These are phyloP conservation scores for Elasticomyces elasticus DNA, from an alignment of 495 filamentous ascomycete species.

Conservation along the genomic window DNA sequence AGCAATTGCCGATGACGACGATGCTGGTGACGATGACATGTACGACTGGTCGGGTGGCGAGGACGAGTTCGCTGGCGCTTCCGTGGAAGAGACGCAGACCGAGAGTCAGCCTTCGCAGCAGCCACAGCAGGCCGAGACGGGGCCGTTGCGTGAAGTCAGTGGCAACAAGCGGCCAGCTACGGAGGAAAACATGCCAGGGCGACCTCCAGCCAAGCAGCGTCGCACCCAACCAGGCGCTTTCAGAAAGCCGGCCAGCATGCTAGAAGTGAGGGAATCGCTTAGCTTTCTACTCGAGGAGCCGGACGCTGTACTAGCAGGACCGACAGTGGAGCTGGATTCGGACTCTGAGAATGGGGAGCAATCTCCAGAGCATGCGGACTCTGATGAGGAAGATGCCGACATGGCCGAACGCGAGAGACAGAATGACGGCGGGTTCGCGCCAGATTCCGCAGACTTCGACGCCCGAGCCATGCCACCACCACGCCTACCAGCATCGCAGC, in stretches of 20 bases:
- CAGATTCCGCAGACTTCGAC: slow-evolving; percentile 18
- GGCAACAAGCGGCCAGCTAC: slow-evolving; percentile 45
- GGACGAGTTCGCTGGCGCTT: slow-evolving; percentile 7
- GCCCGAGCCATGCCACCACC: slow-evolving; percentile 19
- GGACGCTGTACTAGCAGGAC: slow-evolving; percentile 35
- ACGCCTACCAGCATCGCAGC: slow-evolving; percentile 15
- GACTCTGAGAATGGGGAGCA: slow-evolving; percentile 31
- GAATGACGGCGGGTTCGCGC: slow-evolving; percentile 23
- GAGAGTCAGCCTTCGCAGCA: slow-evolving; percentile 42
- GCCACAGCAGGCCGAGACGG: not conserved
- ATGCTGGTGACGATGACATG: slow-evolving; percentile 62
- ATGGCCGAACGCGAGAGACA: slow-evolving; percentile 24
- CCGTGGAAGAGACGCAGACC: slow-evolving; percentile 12
- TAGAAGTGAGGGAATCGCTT: slow-evolving; percentile 68
- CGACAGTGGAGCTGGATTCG: slow-evolving; percentile 1
- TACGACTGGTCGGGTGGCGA: slow-evolving; percentile 33
- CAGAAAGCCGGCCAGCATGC: slow-evolving; percentile 57
- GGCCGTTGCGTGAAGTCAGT: slow-evolving; percentile 32
- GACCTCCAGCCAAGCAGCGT: slow-evolving; percentile 53
- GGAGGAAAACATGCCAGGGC: slow-evolving; percentile 36
- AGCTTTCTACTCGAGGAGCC: slow-evolving; percentile 74
- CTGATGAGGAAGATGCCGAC: slow-evolving; percentile 24
- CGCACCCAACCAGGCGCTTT: slow-evolving; percentile 46
- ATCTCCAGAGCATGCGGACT: slow-evolving; percentile 28
- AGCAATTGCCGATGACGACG: slow-evolving; percentile 81